phyloP scores from a whole-genome alignment of 805 yeast genomes.

The Candida vaughaniae region DNA sequence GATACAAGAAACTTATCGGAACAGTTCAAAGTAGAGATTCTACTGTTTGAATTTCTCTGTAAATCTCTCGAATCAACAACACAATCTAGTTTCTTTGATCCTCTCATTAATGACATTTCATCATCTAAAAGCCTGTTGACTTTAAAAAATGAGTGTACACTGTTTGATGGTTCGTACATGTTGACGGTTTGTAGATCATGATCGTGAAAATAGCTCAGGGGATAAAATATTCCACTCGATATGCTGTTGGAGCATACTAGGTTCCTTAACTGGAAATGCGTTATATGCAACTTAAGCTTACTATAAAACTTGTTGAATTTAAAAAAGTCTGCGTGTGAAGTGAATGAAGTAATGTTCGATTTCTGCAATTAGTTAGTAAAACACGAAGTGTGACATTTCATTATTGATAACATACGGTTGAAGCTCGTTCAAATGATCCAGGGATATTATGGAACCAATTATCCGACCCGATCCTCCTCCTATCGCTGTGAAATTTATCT shows the following conservation, averaged over 20 bases:
- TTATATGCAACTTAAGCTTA: conserved; percentile 46
- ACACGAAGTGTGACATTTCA: neutral
- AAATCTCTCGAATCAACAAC: conserved; percentile 35
- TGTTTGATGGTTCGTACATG: conserved; percentile 24
- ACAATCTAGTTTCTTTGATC: conserved; percentile 35
- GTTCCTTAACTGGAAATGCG: conserved; percentile 59
- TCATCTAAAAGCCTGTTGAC: conserved; percentile 36
- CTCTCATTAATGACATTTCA: conserved; percentile 12
- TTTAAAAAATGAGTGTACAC: conserved; percentile 33
- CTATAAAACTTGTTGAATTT: conserved; percentile 39
- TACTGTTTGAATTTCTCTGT: conserved; percentile 29
- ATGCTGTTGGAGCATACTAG: conserved; percentile 40
- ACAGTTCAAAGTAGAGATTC: conserved; percentile 50
- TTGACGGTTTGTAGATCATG: conserved; percentile 26
- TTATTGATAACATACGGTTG: conserved; percentile 26
- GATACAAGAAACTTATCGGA: conserved; percentile 42
- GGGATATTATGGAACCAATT: conserved; percentile 41
- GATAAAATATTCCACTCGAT: conserved; percentile 39
- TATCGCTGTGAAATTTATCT: conserved; percentile 30
- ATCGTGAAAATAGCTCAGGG: conserved; percentile 32
- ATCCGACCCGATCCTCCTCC: conserved; percentile 31
- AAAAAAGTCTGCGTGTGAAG: conserved; percentile 34
- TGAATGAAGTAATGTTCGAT: conserved; percentile 13
- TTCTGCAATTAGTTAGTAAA: conserved; percentile 16
- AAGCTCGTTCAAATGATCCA: conserved; percentile 30